Percentiles rank a stretch among this genome's conserved stretches.
These are phyloP conservation scores for Roridomyces roridus DNA, from an alignment of 768 basidiomycete species.

Conservation along the genomic window DNA sequence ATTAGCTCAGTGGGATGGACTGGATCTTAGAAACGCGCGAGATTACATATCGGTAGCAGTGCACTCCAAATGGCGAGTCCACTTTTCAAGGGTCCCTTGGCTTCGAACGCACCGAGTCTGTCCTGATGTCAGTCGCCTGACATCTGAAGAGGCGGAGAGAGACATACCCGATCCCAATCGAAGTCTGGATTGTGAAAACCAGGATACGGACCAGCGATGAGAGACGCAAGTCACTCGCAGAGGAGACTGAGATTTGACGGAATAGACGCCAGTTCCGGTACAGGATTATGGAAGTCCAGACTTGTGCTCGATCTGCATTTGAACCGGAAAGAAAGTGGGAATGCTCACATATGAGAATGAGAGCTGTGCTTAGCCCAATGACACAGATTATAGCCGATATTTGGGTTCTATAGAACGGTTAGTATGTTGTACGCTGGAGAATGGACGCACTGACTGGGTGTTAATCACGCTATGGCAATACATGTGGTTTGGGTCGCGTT, in stretches of 20 bases:
- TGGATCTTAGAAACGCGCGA: neutral
- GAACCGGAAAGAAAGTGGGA: neutral
- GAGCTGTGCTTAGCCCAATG: neutral
- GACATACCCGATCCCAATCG: neutral
- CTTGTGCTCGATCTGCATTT: neutral
- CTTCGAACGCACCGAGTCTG: neutral
- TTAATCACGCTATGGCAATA: conserved; percentile 5
- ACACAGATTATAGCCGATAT: conserved; percentile 6
- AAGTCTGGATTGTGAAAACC: conserved; percentile 9
- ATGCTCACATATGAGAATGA: neutral
- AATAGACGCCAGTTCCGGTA: conserved; percentile 14
- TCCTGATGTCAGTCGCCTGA: too few species aligned
- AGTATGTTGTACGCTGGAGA: neutral
- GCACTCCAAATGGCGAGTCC: conserved; percentile 1
- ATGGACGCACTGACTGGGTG: neutral
- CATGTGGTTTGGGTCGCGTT: conserved; percentile 6
- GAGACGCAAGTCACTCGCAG: conserved; percentile 5
- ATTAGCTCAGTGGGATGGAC: neutral
- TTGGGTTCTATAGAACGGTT: too few species aligned
- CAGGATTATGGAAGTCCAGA: conserved; percentile 8
- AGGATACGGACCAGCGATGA: conserved; percentile 10
- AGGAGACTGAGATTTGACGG: neutral
- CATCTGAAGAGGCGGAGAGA: too few species aligned
- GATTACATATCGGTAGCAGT: conserved; percentile 3
- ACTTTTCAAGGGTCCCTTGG: neutral